phyloP scores from a whole-genome alignment of 1,139 yeast genomes.

The Blastobotrys proliferans region DNA sequence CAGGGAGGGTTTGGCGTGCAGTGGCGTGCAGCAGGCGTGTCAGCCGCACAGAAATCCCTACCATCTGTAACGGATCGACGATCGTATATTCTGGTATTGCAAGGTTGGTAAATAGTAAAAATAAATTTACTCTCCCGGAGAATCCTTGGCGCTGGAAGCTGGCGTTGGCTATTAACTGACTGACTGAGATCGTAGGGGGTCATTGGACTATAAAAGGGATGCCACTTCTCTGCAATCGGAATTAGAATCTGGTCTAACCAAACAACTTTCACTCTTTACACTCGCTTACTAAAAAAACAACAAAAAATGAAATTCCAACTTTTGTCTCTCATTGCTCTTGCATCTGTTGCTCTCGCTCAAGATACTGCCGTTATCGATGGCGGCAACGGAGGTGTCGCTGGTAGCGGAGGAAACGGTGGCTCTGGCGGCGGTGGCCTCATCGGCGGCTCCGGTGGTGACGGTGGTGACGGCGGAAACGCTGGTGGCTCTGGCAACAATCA shows the following conservation, averaged over 20 bases:
- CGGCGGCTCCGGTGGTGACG: slow-evolving; percentile 7
- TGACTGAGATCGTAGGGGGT: no score
- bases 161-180: no score
- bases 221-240: no score
- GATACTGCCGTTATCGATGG: slow-evolving; percentile 2
- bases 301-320: background rate
- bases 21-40: background rate
- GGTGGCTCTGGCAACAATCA: slow-evolving; percentile 7
- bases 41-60: background rate
- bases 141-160: no score
- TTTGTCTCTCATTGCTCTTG: background rate
- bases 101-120: no score
- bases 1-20: background rate
- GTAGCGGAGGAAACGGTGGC: slow-evolving; percentile 1
- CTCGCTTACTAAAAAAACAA: background rate
- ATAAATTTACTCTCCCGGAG: no score
- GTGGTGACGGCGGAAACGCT: slow-evolving; percentile 10
- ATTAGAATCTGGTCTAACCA: no score
- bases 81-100: no score
- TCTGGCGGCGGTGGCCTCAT: slow-evolving; percentile 2
- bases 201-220: no score
- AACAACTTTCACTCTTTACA: background rate
- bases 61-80: no score
- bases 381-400: slow-evolving; percentile 3
- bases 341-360: background rate